A percentile compares a stretch with the other conserved stretches of the same genome.
phyloP scores from a whole-genome alignment of 768 basidiomycete genomes.

The Pleurotus ostreatus region DNA sequence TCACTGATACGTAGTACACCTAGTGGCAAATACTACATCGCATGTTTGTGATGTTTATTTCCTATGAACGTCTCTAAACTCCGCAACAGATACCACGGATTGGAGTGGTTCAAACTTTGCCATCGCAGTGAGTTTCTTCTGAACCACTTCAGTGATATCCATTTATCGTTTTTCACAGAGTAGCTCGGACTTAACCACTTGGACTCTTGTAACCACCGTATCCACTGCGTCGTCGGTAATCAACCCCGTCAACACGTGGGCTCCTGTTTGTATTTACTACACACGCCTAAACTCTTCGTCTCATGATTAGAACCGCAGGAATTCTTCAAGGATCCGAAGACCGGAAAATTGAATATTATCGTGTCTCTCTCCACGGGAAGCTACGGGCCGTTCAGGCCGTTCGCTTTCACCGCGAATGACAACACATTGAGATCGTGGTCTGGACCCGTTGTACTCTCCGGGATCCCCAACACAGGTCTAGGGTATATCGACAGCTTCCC shows the following conservation, averaged over 20 bases:
- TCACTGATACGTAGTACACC: not conserved
- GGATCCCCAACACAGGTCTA: slow-evolving; percentile 29
- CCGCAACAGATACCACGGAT: slow-evolving; percentile 25
- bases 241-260: slow-evolving; percentile 29
- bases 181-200: slow-evolving; percentile 25
- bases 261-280: slow-evolving; percentile 16
- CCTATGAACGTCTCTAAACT: not conserved
- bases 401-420: slow-evolving; percentile 28
- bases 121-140: slow-evolving; percentile 22
- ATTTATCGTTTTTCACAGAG: slow-evolving; percentile 15
- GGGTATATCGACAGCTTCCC: slow-evolving; percentile 34
- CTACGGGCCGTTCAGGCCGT: slow-evolving; percentile 31
- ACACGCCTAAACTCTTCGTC: no score
- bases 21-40: slow-evolving; percentile 31
- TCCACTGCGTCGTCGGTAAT: slow-evolving; percentile 24
- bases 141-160: not conserved
- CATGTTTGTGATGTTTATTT: slow-evolving; percentile 17
- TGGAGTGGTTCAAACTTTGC: slow-evolving; percentile 32
- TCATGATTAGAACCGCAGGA: slow-evolving; percentile 17
- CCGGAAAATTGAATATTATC: slow-evolving; percentile 27
- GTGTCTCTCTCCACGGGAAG: slow-evolving; percentile 32
- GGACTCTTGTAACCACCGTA: slow-evolving; percentile 25
- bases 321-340: slow-evolving; percentile 32
- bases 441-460: slow-evolving; percentile 28
- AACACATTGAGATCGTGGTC: slow-evolving; percentile 24